phyloP scores from a whole-genome alignment of 176 grass and related monocot genomes.

The Oryza longistaminata region DNA sequence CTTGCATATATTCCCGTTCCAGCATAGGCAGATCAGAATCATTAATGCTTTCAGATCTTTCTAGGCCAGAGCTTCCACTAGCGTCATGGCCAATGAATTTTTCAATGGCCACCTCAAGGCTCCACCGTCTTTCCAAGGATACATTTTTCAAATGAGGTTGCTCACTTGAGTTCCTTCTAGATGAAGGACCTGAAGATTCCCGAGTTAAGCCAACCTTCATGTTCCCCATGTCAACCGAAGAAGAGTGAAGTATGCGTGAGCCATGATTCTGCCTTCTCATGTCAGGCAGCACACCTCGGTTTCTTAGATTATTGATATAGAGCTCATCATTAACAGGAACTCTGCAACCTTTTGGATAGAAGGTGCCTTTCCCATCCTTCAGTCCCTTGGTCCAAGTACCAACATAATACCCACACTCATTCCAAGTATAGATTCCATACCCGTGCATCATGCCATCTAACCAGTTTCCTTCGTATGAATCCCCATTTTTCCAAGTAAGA shows the following conservation, averaged over 20 bases:
- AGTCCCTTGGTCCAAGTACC: conserved; percentile 94
- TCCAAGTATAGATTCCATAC: conserved; percentile 85
- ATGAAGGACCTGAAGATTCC: conserved; percentile 34
- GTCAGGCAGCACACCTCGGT: conserved; percentile 75
- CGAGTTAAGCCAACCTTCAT: conserved; percentile 57
- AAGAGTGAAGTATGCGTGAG: conserved; percentile 71
- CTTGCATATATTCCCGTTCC: conserved; percentile 99
- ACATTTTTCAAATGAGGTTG: conserved; percentile 53
- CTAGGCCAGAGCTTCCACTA: conserved; percentile 41
- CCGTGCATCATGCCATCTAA: conserved; percentile 89
- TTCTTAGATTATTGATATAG: conserved; percentile 76
- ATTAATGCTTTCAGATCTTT: conserved; percentile 46
- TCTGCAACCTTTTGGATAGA: conserved; percentile 91
- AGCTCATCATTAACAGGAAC: conserved; percentile 63
- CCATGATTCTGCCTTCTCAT: conserved; percentile 68
- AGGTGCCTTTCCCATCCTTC: conserved; percentile 93
- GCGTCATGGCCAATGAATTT: conserved; percentile 67
- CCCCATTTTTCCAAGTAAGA: conserved; percentile 91
- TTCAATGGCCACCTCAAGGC: conserved; percentile 88
- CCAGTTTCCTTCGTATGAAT: conserved; percentile 94
- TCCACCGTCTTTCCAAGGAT: conserved; percentile 91
- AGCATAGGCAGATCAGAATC: conserved; percentile 70
- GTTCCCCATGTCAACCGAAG: conserved; percentile 78
- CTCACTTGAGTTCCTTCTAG: conserved; percentile 47
- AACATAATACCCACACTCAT: conserved; percentile 71